A percentile compares a stretch with the other conserved stretches of the same genome.
These are phyloP conservation scores for Candida endomychidarum DNA, from an alignment of 805 yeast genomes.

Conservation along the genomic window DNA sequence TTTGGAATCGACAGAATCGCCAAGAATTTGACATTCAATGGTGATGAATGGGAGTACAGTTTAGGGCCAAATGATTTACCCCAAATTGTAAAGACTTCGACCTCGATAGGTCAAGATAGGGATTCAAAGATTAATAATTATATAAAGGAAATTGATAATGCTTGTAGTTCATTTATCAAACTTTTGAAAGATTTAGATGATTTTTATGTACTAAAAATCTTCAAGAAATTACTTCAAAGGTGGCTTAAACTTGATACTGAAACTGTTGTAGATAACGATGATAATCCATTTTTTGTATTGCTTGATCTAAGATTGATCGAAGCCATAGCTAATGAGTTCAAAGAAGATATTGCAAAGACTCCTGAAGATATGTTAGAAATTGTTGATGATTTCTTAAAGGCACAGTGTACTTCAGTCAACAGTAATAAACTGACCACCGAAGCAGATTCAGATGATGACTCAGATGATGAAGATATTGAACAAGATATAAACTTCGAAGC, in stretches of 20 bases:
- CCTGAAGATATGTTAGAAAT: slow-evolving; percentile 56
- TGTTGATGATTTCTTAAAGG: slow-evolving; percentile 24
- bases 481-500: slow-evolving; percentile 17
- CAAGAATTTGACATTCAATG: slow-evolving; percentile 31
- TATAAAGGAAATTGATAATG: slow-evolving; percentile 27
- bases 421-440: not conserved
- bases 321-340: slow-evolving; percentile 54
- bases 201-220: slow-evolving; percentile 42
- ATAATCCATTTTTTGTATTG: slow-evolving; percentile 54
- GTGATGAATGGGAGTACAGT: slow-evolving; percentile 40
- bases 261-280: slow-evolving; percentile 20
- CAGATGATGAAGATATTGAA: slow-evolving; percentile 30
- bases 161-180: slow-evolving; percentile 29
- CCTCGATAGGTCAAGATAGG: slow-evolving; percentile 10
- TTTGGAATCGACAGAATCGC: slow-evolving; percentile 31
- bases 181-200: slow-evolving; percentile 53
- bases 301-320: slow-evolving; percentile 68
- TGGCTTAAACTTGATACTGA: slow-evolving; percentile 48
- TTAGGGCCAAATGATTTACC: slow-evolving; percentile 41
- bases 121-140: slow-evolving; percentile 30
- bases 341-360: slow-evolving; percentile 52
- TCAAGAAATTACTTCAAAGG: slow-evolving; percentile 52
- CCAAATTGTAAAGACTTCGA: slow-evolving; percentile 23
- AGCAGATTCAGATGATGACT: slow-evolving; percentile 20
- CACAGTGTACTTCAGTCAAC: not conserved